Evolutionary conservation across 1,139 yeast species (phyloP).

Genomic region (Taiozyma onychis): DNA sequence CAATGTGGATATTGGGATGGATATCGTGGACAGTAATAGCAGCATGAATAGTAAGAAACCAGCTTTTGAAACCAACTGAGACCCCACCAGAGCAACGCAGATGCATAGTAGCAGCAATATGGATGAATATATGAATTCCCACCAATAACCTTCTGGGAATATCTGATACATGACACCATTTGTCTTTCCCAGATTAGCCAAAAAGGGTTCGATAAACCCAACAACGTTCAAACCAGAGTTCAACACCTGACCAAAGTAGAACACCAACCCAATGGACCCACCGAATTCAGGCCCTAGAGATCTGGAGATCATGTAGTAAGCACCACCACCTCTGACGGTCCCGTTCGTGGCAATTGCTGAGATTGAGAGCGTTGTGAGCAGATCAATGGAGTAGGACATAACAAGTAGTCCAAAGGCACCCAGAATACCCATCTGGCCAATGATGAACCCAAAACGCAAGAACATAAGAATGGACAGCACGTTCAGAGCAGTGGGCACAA

Average conservation of each 20-base stretch:
- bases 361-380: constrained; percentile 65
- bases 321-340: constrained; percentile 80
- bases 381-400: constrained; percentile 59
- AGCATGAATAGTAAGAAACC: constrained; percentile 71
- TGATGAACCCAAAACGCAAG: constrained; percentile 69
- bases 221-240: constrained; percentile 76
- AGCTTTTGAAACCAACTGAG: constrained; percentile 76
- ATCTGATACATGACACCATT: constrained; percentile 51
- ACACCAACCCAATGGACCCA: constrained; percentile 74
- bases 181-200: constrained; percentile 48
- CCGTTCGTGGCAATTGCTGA: constrained; percentile 82
- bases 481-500: constrained; percentile 69
- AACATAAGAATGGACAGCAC: constrained; percentile 80
- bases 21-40: constrained; percentile 65
- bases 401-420: constrained; percentile 55
- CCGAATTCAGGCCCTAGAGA: constrained; percentile 82
- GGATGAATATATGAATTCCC: constrained; percentile 59
- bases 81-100: constrained; percentile 74
- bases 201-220: constrained; percentile 69
- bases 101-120: constrained; percentile 66
- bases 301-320: constrained; percentile 76
- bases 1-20: constrained; percentile 75
- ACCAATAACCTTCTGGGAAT: constrained; percentile 53
- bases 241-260: constrained; percentile 70
- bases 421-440: constrained; percentile 71